Percentiles rank a stretch among this genome's conserved stretches.
Evolutionary conservation across 2,329 filamentous ascomycete genomes (phyloP).

Genomic region (Coleophoma eucalyptorum): DNA sequence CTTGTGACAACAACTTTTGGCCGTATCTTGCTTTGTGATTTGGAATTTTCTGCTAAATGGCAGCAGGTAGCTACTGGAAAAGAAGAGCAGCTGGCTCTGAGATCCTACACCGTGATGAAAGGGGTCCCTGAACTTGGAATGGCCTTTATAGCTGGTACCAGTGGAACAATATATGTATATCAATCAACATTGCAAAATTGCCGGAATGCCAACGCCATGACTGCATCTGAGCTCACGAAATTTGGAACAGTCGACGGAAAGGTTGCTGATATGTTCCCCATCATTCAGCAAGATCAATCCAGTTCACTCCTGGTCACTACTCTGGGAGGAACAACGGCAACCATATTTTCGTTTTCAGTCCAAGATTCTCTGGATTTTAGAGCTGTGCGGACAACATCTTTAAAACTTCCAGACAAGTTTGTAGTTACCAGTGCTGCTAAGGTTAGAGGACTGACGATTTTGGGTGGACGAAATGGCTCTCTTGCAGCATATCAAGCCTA

Average conservation of each 20-base stretch:
- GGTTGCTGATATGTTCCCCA: slow-evolving; percentile 27
- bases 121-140: slow-evolving; percentile 30
- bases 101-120: slow-evolving; percentile 42
- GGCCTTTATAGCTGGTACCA: slow-evolving; percentile 40
- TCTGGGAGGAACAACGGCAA: slow-evolving; percentile 30
- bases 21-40: slow-evolving; percentile 45
- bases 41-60: slow-evolving; percentile 15
- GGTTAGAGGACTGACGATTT: slow-evolving; percentile 32
- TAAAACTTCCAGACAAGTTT: slow-evolving; percentile 37
- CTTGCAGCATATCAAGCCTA: slow-evolving; percentile 37
- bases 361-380: background rate
- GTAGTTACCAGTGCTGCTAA: slow-evolving; percentile 45
- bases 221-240: background rate
- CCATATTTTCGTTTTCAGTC: slow-evolving; percentile 20
- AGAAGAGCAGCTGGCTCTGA: slow-evolving; percentile 29
- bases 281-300: slow-evolving; percentile 4
- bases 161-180: slow-evolving; percentile 31
- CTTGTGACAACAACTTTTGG: slow-evolving; percentile 59
- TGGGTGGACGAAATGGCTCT: slow-evolving; percentile 54
- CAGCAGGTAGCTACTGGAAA: slow-evolving; percentile 19
- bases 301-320: slow-evolving; percentile 14
- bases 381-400: background rate
- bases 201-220: background rate
- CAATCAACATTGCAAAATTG: background rate
- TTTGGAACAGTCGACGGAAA: slow-evolving; percentile 19